phyloP scores from a whole-genome alignment of 1,284 basidiomycete species.

The Tilletia walkeri region DNA sequence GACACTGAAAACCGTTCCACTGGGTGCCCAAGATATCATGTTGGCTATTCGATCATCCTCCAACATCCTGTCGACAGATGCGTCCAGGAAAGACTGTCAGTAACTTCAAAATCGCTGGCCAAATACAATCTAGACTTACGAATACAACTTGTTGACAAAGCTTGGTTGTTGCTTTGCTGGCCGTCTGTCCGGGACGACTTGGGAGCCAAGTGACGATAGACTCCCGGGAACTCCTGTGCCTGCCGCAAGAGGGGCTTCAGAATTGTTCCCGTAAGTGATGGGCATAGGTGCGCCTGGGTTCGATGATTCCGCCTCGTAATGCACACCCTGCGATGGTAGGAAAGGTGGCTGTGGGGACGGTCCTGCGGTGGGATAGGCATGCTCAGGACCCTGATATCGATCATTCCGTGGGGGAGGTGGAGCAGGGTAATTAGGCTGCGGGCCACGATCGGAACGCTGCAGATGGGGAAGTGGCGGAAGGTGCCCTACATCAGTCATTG shows the following conservation, averaged over 20 bases:
- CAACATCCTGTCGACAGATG: slow-evolving; percentile 32
- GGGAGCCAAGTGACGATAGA: slow-evolving; percentile 8
- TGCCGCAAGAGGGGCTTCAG: neutral
- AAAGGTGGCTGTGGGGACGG: neutral
- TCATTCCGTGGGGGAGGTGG: too few species aligned
- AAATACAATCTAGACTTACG: slow-evolving; percentile 18
- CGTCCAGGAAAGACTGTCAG: neutral
- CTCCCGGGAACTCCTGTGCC: slow-evolving; percentile 3
- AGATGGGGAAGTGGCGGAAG: too few species aligned
- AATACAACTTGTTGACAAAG: slow-evolving; percentile 49
- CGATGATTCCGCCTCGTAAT: neutral
- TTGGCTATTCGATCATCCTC: slow-evolving; percentile 43
- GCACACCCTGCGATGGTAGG: neutral
- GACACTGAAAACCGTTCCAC: slow-evolving; percentile 44
- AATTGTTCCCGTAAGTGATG: neutral
- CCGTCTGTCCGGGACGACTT: neutral
- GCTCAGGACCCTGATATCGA: too few species aligned
- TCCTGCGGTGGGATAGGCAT: too few species aligned
- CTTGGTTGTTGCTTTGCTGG: slow-evolving; percentile 42
- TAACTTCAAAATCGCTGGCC: neutral
- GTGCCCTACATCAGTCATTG: too few species aligned
- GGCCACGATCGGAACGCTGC: too few species aligned
- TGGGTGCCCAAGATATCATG: slow-evolving; percentile 43
- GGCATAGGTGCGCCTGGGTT: neutral
- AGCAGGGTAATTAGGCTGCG: too few species aligned